Base-by-base conservation (phyloP, 2,329 filamentous ascomycete species). In the Fusarium musae region DNA sequence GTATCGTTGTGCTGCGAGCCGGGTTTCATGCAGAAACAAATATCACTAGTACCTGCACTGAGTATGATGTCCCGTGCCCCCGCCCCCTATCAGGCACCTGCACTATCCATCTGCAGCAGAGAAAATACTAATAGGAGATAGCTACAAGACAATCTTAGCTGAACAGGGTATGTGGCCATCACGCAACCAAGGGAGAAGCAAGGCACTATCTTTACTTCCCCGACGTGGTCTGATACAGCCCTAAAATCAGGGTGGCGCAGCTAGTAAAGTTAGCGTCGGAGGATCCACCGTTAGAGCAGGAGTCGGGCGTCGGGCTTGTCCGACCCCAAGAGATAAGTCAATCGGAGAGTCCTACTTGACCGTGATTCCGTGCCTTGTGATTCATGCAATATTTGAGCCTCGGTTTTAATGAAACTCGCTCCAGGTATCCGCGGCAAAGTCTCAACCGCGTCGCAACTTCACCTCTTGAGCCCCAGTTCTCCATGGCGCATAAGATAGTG, bases 361-460 rank as follows among this genome's bases (percentile, higher is more conserved):
- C 23, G 36, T 19, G 43, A 10, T 28, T 6, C 8, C 12, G 43
- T 46, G 23, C 23, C 43, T 28, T 12, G 17, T 21, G 23, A 28
- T 28, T 3, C 17, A 26, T 19, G 9, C 13, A 6, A 21, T 19
- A 13, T 3, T 19, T 9, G 1, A 28, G 11, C 23, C 43, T 46
- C 23, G 43, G 43, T 28, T 28, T 15, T 2, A 11, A 19, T 39
- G 36, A 39, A 11, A 39, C 17, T 4, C 2, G 13, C 15, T 3
- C 3, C 1, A 3, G 3, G 39, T 21, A 6, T 5, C 19, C 2
- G 13, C 23, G 34, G 23, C 7, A 6, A 17, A 8, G 15, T 40
- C 34, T 17, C 0, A 2, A 28, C 8, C 8, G 15, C 4, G 12
- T 19, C 6, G 19, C 6, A 3, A 12, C 13, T 54, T 28, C 15